phyloP scores from a whole-genome alignment of 2,329 filamentous ascomycete species.

The Hypoxylon rubiginosum region DNA sequence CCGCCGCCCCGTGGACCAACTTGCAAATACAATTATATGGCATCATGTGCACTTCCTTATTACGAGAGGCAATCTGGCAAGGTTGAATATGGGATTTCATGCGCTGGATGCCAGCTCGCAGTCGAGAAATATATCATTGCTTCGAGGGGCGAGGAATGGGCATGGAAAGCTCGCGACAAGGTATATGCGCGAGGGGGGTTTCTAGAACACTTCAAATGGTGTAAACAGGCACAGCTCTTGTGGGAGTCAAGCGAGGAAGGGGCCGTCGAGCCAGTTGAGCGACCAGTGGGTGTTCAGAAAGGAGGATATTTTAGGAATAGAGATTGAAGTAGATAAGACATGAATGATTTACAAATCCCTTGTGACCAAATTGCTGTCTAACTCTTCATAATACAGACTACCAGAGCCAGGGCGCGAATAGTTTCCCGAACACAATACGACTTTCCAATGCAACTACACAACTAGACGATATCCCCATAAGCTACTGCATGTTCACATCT shows the following conservation, averaged over 20 bases:
- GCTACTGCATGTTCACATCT: no score
- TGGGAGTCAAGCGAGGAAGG: slow-evolving; percentile 44
- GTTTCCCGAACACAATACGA: no score
- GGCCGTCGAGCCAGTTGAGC: slow-evolving; percentile 21
- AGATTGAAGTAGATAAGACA: no score
- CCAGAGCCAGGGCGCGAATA: no score
- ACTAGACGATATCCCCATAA: no score
- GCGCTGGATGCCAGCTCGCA: slow-evolving; percentile 52
- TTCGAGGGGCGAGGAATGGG: slow-evolving; percentile 32
- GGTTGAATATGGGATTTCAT: slow-evolving; percentile 51
- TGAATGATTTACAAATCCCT: no score
- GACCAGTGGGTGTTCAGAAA: slow-evolving; percentile 35
- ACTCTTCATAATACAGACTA: no score
- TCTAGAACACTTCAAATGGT: slow-evolving; percentile 54
- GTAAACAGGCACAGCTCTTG: slow-evolving; percentile 52
- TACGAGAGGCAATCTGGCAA: slow-evolving; percentile 29
- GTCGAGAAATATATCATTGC: slow-evolving; percentile 41
- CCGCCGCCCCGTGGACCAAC: no score
- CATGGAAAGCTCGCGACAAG: slow-evolving; percentile 36
- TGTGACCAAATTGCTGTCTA: no score
- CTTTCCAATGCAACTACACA: no score
- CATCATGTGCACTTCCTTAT: slow-evolving; percentile 38
- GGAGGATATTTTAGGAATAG: slow-evolving; percentile 32
- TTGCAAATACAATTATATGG: slow-evolving; percentile 48
- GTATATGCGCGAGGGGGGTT: slow-evolving; percentile 50